Percentiles rank a stretch among this genome's conserved stretches.
Conservation (phyloP, 1,284 basidiomycete species). For the Ceratobasidium sp. region DNA sequence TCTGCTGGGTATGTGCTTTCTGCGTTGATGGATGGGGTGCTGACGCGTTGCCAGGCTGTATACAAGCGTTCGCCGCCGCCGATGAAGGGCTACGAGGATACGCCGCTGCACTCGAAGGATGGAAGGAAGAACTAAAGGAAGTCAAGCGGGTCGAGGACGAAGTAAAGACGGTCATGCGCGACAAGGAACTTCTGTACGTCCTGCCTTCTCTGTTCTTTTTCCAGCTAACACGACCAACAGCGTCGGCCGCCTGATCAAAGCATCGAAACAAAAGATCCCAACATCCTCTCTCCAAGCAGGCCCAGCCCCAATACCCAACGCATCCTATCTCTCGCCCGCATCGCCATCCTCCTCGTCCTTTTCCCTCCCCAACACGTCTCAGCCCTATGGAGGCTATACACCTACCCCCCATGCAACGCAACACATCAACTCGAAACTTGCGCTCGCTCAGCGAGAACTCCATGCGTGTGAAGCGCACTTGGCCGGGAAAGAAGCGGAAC, state of each 20-base stretch:
- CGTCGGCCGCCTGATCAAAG: constrained; percentile 77
- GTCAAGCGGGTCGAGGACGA: constrained; percentile 68
- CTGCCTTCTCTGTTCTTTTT: neutral
- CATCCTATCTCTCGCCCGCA: constrained; percentile 53
- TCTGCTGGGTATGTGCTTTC: constrained; percentile 59
- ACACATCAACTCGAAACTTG: constrained; percentile 59
- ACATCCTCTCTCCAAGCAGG: constrained; percentile 39
- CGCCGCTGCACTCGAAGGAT: constrained; percentile 64
- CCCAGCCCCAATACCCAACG: constrained; percentile 50
- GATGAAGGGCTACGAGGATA: constrained; percentile 73
- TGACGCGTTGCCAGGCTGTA: constrained; percentile 23
- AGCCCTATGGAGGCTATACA: constrained; percentile 10
- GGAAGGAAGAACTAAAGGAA: constrained; percentile 65
- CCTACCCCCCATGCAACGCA: constrained; percentile 38
- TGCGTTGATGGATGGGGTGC: neutral
- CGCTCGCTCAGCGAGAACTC: constrained; percentile 70
- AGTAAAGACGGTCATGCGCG: constrained; percentile 68
- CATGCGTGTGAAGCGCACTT: constrained; percentile 79
- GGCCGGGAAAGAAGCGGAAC: constrained; percentile 67
- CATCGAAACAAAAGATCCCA: constrained; percentile 58
- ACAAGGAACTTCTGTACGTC: constrained; percentile 78
- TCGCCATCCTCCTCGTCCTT: constrained; percentile 51
- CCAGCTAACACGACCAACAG: constrained; percentile 50
- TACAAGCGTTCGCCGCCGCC: constrained; percentile 61
- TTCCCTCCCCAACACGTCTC: constrained; percentile 47